Conservation (phyloP, 176 grass and related monocot species). For the Alopecurus myosuroides region DNA sequence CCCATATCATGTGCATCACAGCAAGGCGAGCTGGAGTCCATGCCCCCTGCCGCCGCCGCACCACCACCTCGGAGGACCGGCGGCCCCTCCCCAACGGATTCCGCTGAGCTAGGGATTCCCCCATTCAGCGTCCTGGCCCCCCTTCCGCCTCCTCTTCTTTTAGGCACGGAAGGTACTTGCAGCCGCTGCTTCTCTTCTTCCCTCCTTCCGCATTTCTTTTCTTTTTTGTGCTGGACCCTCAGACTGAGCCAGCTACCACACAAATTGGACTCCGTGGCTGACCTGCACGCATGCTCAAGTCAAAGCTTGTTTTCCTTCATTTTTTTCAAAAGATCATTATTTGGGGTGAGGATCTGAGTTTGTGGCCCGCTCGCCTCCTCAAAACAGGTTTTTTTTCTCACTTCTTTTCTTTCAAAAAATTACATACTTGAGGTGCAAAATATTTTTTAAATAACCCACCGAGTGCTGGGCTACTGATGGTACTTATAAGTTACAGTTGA, state of each 20-base stretch:
- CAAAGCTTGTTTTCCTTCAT: too few species aligned
- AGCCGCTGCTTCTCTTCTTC: background rate
- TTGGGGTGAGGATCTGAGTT: background rate
- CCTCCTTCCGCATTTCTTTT: background rate
- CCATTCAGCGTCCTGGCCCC: background rate
- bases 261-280: background rate
- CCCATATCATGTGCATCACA: background rate
- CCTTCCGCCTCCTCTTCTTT: background rate
- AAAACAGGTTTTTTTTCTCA: too few species aligned
- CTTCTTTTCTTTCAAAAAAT: background rate
- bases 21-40: background rate
- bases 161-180: background rate
- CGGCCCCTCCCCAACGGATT: background rate
- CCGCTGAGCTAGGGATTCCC: background rate
- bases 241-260: background rate
- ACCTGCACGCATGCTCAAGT: background rate
- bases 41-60: background rate
- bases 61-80: background rate
- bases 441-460: background rate
- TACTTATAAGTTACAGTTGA: background rate
- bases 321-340: too few species aligned
- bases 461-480: background rate
- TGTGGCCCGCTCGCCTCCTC: background rate
- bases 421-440: background rate
- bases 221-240: background rate